Percentiles rank a stretch among this genome's conserved stretches.
phyloP scores from a whole-genome alignment of 179 eudicot genomes.

The Nepenthes alata region DNA sequence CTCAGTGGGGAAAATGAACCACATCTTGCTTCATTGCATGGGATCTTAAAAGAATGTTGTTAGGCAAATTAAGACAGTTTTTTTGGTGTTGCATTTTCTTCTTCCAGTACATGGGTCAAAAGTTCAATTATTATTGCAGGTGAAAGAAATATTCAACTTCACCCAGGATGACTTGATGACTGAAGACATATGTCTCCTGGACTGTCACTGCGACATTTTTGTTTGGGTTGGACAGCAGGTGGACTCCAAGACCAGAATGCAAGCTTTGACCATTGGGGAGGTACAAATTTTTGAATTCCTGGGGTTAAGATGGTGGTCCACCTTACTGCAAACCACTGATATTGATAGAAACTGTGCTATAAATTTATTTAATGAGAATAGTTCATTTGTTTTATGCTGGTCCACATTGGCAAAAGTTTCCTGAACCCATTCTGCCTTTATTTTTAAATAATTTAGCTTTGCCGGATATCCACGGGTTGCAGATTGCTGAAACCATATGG shows the following conservation, averaged over 20 bases:
- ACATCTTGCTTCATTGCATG: too few relatives aligned
- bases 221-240: conserved; percentile 92
- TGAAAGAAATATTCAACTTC: conserved; percentile 70
- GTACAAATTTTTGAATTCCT: conserved; percentile 23
- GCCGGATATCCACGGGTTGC: too few relatives aligned
- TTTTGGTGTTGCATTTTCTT: not conserved
- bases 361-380: too few relatives aligned
- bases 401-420: too few relatives aligned
- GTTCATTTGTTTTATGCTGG: too few relatives aligned
- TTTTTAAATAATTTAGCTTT: too few relatives aligned
- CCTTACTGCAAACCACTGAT: not conserved
- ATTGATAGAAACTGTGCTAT: not conserved
- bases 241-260: conserved; percentile 43
- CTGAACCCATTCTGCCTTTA: too few relatives aligned
- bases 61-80: too few relatives aligned
- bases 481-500: too few relatives aligned
- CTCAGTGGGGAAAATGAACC: too few relatives aligned
- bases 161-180: conserved; percentile 93
- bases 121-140: conserved; percentile 35
- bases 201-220: conserved; percentile 66
- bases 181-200: conserved; percentile 78
- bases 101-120: conserved; percentile 2
- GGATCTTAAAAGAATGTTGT: too few relatives aligned
- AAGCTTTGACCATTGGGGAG: conserved; percentile 64
- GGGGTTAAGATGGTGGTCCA: not conserved